A percentile compares a stretch with the other conserved stretches of the same genome.
These are phyloP conservation scores for Podaxis sp. DNA, from an alignment of 768 basidiomycete species.

Conservation along the genomic window DNA sequence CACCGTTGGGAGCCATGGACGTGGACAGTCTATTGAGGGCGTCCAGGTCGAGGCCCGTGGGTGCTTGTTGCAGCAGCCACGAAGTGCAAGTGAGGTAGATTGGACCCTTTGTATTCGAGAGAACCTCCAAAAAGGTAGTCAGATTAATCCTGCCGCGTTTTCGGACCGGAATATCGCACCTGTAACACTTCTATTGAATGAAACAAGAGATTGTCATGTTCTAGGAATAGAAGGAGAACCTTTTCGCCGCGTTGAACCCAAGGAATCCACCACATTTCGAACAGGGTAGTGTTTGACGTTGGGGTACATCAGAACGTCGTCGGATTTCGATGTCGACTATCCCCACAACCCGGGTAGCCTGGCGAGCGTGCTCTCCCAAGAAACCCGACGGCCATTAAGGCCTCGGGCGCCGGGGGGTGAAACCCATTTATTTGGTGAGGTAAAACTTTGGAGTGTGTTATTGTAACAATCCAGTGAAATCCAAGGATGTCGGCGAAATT, in stretches of 20 bases:
- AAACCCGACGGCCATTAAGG: not conserved
- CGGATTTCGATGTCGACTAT: not conserved
- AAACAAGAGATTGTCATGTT: not conserved
- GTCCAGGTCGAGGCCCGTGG: not conserved
- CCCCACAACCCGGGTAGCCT: not conserved
- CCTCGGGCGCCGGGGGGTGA: not conserved
- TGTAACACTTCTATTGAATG: not conserved
- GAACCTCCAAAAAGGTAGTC: not conserved
- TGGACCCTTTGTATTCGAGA: not conserved
- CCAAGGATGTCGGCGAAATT: not conserved
- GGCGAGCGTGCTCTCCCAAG: not conserved
- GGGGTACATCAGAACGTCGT: not conserved
- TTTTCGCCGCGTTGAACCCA: constrained; percentile 7
- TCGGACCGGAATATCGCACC: not conserved
- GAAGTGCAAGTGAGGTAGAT: not conserved
- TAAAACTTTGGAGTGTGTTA: not conserved
- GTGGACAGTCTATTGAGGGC: not conserved
- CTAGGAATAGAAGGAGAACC: not conserved
- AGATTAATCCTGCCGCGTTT: not conserved
- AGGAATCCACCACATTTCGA: constrained; percentile 6
- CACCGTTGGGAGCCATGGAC: not conserved
- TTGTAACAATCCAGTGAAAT: not conserved
- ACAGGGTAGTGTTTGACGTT: not conserved
- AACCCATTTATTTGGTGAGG: not conserved
- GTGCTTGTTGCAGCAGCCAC: not conserved